Base-by-base conservation (phyloP, 306 rosid species). In the Acmispon strigosus region DNA sequence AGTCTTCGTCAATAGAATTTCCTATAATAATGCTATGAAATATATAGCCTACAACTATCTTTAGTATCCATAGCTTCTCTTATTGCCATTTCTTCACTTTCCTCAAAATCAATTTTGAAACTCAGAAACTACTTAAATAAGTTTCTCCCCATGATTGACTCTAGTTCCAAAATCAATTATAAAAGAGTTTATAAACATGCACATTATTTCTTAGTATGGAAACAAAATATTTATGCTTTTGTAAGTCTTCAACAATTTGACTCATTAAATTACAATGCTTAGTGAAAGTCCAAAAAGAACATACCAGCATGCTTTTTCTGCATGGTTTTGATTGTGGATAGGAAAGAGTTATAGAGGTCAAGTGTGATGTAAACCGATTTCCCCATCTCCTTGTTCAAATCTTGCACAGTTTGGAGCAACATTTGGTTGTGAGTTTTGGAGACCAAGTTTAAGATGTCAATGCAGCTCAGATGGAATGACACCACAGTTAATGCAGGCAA, bases 341-440 rank as follows among this genome's bases (percentile, higher is more conserved):
- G 73, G 52, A 75, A 75, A 34, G 73, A 10, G 27, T 45, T 75
- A 60, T 75, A 73, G 50, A 87, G 83, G 63, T 85, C 90, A 29
- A 83, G 64, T 54, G 82, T 76, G 1, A 52, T 3, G 17, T 81
- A 22, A 13, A 76, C 67, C 0, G 79, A 7, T 29, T 66, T 39
- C 18, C 71, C 60, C 8, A 32, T 34, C 58, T 76, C 56, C 0
- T 39, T 17, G 17, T 76, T 85, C 14, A 85, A 13, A 11, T 73
- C 14, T 32, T 62, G 27, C 41, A 87, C 45, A 1, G 52, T 37
- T 42, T 81, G 79, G 8, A 48, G 43, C 51, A 85, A 12, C 49
- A 70, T 2, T 8, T 80, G 36, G 77, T 75, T 83, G 76, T 87
- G 92, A 48, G 32, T 18, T 10, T 15, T 5, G 4, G 88, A 53